A percentile compares a stretch with the other conserved stretches of the same genome.
phyloP scores from a whole-genome alignment of 2,329 filamentous ascomycete species.

The Fusarium newnesense region DNA sequence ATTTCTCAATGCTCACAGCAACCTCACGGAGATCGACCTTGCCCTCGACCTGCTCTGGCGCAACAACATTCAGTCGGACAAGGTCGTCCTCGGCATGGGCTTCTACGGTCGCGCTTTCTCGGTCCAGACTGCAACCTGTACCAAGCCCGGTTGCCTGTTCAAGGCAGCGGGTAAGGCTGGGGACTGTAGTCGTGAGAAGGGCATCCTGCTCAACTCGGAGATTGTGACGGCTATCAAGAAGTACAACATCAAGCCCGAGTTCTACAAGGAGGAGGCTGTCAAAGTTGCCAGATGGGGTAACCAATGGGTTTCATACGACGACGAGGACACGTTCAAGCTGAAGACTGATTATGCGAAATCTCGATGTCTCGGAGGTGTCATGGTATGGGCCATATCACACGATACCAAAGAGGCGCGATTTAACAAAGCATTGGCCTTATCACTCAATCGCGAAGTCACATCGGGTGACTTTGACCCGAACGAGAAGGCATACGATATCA shows the following conservation, averaged over 20 bases:
- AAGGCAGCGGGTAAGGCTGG: constrained; percentile 14
- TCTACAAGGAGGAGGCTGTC: constrained; percentile 12
- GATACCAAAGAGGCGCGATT: not conserved
- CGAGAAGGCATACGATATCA: not conserved
- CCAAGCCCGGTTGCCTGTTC: no score
- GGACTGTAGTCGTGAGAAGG: constrained; percentile 41
- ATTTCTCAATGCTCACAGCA: constrained; percentile 28
- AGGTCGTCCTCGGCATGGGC: constrained; percentile 14
- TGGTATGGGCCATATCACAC: constrained; percentile 5
- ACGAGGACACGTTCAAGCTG: constrained; percentile 37
- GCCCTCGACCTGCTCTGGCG: constrained; percentile 23
- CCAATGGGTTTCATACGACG: constrained; percentile 43
- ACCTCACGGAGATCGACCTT: constrained; percentile 20
- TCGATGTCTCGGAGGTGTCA: constrained; percentile 24
- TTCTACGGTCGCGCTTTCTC: constrained; percentile 34
- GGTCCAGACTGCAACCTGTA: not conserved
- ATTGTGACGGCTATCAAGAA: no score
- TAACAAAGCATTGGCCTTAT: not conserved
- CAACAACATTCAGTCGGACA: constrained; percentile 1
- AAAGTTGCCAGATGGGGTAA: constrained; percentile 34
- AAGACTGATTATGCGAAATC: constrained; percentile 18
- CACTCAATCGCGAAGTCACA: no score
- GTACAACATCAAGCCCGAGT: not conserved
- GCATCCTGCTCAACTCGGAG: constrained; percentile 46
- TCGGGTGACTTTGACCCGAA: no score